Evolutionary conservation across 1,139 yeast species (phyloP).

Genomic region (Geotrichum restrictum): DNA sequence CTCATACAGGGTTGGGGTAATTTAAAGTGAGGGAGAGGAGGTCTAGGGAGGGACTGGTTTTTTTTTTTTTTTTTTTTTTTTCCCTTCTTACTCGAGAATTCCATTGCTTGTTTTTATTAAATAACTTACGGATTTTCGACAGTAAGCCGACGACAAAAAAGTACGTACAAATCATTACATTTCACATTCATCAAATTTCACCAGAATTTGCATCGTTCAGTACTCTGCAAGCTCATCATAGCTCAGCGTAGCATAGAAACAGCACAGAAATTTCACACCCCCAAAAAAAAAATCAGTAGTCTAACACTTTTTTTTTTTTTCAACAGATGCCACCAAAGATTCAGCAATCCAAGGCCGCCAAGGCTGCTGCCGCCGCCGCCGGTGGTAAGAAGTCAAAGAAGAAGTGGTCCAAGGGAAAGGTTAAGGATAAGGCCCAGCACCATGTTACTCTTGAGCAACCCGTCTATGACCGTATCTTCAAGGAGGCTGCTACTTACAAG

Average conservation of each 20-base stretch:
- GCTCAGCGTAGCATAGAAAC: too few species aligned
- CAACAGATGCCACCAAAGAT: conserved; percentile 96
- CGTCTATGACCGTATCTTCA: conserved; percentile 97
- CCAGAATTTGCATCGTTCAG: too few species aligned
- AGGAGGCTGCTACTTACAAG: conserved; percentile 99
- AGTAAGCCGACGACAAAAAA: conserved; percentile 10
- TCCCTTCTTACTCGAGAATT: not conserved
- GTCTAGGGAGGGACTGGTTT: not conserved
- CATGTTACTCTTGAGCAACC: conserved; percentile 96
- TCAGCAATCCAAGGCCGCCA: conserved; percentile 99
- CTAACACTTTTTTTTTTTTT: conserved; percentile 24
- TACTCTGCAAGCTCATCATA: too few species aligned
- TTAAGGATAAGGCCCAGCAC: conserved; percentile 99
- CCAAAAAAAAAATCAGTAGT: too few species aligned
- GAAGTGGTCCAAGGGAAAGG: conserved; percentile 99
- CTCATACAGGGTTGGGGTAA: too few species aligned
- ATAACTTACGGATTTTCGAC: conserved; percentile 4
- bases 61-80: not conserved
- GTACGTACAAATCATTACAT: conserved; percentile 10
- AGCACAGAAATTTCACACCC: too few species aligned
- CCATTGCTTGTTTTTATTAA: conserved; percentile 3
- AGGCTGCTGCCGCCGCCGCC: conserved; percentile 99
- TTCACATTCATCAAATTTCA: too few species aligned
- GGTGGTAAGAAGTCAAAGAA: conserved; percentile 99
- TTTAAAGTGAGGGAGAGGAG: too few species aligned